A percentile compares a stretch with the other conserved stretches of the same genome.
phyloP scores from a whole-genome alignment of 2,329 filamentous ascomycete species.

The Beauveria sp. region DNA sequence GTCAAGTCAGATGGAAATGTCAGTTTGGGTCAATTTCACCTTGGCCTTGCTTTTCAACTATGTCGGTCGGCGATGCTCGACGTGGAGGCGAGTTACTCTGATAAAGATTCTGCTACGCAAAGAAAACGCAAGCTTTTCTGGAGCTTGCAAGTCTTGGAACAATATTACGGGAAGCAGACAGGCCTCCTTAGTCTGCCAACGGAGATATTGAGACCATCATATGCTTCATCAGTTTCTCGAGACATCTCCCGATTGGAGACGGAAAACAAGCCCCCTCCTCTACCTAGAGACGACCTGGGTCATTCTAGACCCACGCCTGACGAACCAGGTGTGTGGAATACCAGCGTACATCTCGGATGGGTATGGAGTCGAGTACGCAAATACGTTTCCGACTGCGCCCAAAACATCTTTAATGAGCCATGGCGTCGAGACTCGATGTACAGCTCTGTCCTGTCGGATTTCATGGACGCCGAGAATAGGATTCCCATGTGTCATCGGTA shows the following conservation, averaged over 20 bases:
- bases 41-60: slow-evolving; percentile 41
- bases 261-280: slow-evolving; percentile 29
- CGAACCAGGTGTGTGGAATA: slow-evolving; percentile 43
- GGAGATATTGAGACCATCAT: slow-evolving; percentile 32
- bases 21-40: slow-evolving; percentile 41
- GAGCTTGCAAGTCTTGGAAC: slow-evolving; percentile 42
- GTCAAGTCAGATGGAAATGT: slow-evolving; percentile 35
- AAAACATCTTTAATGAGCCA: slow-evolving; percentile 39
- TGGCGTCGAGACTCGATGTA: slow-evolving; percentile 46
- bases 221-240: slow-evolving; percentile 17
- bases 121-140: slow-evolving; percentile 43
- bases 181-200: slow-evolving; percentile 34
- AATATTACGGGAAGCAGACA: slow-evolving; percentile 39
- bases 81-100: slow-evolving; percentile 29
- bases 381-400: slow-evolving; percentile 41
- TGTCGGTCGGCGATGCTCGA: slow-evolving; percentile 44
- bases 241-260: slow-evolving; percentile 18
- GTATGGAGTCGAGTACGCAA: slow-evolving; percentile 40
- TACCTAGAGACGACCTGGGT: slow-evolving; percentile 37
- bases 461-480: slow-evolving; percentile 42
- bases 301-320: slow-evolving; percentile 23
- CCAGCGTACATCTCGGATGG: slow-evolving; percentile 40
- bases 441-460: slow-evolving; percentile 40
- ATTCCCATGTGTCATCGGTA: slow-evolving; percentile 44
- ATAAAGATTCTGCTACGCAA: slow-evolving; percentile 28